Percentiles rank a stretch among this genome's conserved stretches.
Conservation (phyloP, 768 basidiomycete species). For the Tulasnella sp. region DNA sequence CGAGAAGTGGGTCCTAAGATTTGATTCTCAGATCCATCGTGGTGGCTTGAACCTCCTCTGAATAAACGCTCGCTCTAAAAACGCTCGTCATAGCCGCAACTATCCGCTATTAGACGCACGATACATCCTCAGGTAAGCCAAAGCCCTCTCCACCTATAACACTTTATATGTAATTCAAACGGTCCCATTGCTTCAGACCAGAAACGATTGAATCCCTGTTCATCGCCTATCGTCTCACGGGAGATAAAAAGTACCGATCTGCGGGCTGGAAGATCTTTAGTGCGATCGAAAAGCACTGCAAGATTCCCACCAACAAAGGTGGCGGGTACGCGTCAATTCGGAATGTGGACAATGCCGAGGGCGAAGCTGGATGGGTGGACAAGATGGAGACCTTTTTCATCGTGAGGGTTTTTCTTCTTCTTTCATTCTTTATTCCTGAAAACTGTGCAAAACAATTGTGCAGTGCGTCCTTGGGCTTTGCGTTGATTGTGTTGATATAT, state of each 20-base stretch:
- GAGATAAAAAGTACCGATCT: conserved; percentile 66
- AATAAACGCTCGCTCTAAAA: too few species aligned
- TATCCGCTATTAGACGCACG: conserved; percentile 57
- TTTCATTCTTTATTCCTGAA: background rate
- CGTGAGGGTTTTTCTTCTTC: conserved; percentile 30
- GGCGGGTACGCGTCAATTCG: conserved; percentile 79
- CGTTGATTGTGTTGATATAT: too few species aligned
- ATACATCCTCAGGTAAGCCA: conserved; percentile 71
- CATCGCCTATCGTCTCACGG: conserved; percentile 80
- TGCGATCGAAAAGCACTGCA: conserved; percentile 76
- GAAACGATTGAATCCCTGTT: conserved; percentile 94
- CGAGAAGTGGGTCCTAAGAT: conserved; percentile 27
- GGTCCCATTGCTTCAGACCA: conserved; percentile 39
- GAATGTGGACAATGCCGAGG: conserved; percentile 69
- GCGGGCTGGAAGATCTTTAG: conserved; percentile 85
- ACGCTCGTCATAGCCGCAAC: background rate
- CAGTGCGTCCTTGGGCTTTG: too few species aligned
- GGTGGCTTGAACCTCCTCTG: too few species aligned
- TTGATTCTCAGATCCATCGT: too few species aligned
- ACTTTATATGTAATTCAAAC: background rate
- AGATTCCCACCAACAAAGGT: conserved; percentile 33
- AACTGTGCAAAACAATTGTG: background rate
- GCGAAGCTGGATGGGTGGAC: conserved; percentile 49
- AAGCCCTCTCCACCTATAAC: conserved; percentile 1
- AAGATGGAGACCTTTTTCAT: conserved; percentile 95